Percentiles rank a stretch among this genome's conserved stretches.
phyloP scores from a whole-genome alignment of 371 early-diverging fungal species.

The Rhizopus arrhizus region DNA sequence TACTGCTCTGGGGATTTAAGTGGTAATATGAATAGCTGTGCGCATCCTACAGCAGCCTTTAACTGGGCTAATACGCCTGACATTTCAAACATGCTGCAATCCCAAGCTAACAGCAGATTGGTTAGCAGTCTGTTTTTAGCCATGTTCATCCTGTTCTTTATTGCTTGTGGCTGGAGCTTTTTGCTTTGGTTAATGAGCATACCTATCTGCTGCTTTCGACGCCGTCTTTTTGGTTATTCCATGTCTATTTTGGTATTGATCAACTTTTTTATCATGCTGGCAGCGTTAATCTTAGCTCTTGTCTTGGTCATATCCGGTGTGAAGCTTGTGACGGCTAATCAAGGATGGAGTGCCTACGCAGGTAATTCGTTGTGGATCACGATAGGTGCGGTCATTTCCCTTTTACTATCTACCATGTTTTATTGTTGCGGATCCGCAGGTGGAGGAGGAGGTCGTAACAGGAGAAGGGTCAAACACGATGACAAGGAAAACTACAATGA shows the following conservation, averaged over 20 bases:
- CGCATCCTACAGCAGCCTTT: conserved; percentile 26
- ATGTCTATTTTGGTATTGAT: conserved; percentile 34
- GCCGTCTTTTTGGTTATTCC: conserved; percentile 22
- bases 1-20: conserved; percentile 27
- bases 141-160: conserved; percentile 40
- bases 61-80: conserved; percentile 46
- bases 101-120: conserved; percentile 12
- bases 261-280: conserved; percentile 40
- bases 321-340: conserved; percentile 16
- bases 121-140: conserved; percentile 32
- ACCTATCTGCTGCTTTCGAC: conserved; percentile 30
- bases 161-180: conserved; percentile 39
- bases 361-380: conserved; percentile 41
- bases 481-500: conserved; percentile 7
- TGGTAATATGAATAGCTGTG: conserved; percentile 19
- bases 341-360: conserved; percentile 29
- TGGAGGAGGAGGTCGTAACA: conserved; percentile 2
- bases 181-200: conserved; percentile 41
- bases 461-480: neutral
- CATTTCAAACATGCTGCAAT: conserved; percentile 20
- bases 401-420: conserved; percentile 19
- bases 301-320: conserved; percentile 26
- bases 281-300: conserved; percentile 33
- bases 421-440: conserved; percentile 10
- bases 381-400: conserved; percentile 35